A percentile compares a stretch with the other conserved stretches of the same genome.
phyloP scores from a whole-genome alignment of 352 stramenopile species.

The Pythium coloratum region DNA sequence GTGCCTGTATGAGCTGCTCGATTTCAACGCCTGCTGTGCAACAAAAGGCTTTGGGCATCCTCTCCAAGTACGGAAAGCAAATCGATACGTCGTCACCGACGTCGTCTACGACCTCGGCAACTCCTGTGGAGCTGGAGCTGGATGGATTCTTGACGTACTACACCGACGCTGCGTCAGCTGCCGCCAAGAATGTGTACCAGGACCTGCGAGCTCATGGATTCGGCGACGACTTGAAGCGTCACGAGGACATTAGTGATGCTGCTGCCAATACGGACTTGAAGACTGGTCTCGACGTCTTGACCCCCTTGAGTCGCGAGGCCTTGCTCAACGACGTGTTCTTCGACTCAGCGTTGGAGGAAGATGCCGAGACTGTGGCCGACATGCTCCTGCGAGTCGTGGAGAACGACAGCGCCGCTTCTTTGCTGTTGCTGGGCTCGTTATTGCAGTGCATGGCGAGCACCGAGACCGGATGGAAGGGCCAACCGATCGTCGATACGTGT shows the following conservation, averaged over 20 bases:
- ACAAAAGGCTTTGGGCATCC: constrained; percentile 64
- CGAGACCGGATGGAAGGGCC: constrained; percentile 86
- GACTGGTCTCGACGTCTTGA: constrained; percentile 52
- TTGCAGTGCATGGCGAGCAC: constrained; percentile 78
- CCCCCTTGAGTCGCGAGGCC: constrained; percentile 55
- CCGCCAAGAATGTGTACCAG: constrained; percentile 77
- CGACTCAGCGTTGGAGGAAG: constrained; percentile 84
- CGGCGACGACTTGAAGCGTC: constrained; percentile 75
- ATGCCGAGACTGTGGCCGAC: constrained; percentile 79
- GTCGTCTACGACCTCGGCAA: constrained; percentile 4
- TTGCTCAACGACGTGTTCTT: constrained; percentile 84
- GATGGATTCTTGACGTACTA: constrained; percentile 84
- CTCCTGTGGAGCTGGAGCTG: constrained; percentile 45
- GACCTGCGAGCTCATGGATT: constrained; percentile 82
- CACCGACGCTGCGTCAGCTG: constrained; percentile 70
- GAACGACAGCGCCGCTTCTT: constrained; percentile 55
- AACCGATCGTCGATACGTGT: constrained; percentile 80
- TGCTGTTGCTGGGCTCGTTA: constrained; percentile 64
- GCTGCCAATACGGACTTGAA: constrained; percentile 31
- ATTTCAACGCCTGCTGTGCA: constrained; percentile 47
- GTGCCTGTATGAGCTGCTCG: constrained; percentile 63
- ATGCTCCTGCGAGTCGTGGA: constrained; percentile 72
- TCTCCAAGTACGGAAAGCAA: constrained; percentile 73
- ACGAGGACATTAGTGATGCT: constrained; percentile 11
- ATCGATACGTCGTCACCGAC: constrained; percentile 28